Conservation (phyloP, 1,284 basidiomycete species). For the Ustilago crameri region DNA sequence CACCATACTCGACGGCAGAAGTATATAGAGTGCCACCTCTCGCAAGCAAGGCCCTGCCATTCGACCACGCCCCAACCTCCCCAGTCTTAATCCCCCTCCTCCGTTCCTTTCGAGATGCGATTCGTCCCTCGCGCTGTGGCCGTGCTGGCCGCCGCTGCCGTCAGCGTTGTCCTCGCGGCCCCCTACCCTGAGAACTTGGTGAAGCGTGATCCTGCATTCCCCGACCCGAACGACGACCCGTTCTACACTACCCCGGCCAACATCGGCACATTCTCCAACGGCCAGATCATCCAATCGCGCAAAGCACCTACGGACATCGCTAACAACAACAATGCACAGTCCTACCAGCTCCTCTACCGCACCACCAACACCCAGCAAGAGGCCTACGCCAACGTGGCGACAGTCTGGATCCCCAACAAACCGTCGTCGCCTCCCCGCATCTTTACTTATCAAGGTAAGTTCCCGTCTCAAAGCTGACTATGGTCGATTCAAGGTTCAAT, state of each 20-base stretch:
- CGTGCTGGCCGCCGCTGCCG: conserved; percentile 28
- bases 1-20: no score
- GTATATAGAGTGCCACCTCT: no score
- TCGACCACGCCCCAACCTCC: no score
- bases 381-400: conserved; percentile 40
- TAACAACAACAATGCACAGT: conserved; percentile 24
- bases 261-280: conserved; percentile 37
- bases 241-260: conserved; percentile 45
- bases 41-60: no score
- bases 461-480: no score
- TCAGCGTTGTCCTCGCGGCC: conserved; percentile 13
- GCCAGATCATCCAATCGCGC: conserved; percentile 46
- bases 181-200: conserved; percentile 4
- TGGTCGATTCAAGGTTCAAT: no score
- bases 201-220: conserved; percentile 14
- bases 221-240: conserved; percentile 47
- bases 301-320: conserved; percentile 31
- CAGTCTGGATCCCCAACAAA: conserved; percentile 51
- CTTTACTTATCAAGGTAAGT: conserved; percentile 32
- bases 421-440: conserved; percentile 49
- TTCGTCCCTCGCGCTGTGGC: conserved; percentile 17
- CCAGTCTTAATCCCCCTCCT: no score
- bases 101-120: conserved; percentile 5
- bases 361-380: conserved; percentile 37
- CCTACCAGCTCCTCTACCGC: conserved; percentile 56